These are phyloP conservation scores for Macrocystidia cucumis DNA, from an alignment of 1,284 basidiomycete species.

Conservation along the genomic window DNA sequence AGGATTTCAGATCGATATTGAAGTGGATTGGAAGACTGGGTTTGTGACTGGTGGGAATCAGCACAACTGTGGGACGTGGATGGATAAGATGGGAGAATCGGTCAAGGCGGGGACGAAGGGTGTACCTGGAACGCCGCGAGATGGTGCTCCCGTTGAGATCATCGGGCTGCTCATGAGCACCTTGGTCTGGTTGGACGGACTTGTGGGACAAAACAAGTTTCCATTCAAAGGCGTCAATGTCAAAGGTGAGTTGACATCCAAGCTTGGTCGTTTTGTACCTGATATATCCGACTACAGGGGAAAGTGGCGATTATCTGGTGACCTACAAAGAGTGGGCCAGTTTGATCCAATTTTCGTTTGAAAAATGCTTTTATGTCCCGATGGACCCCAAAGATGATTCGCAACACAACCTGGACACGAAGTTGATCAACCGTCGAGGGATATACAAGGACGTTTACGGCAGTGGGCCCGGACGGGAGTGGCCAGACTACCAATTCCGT, in stretches of 20 bases:
- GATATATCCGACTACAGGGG: slow-evolving; percentile 49
- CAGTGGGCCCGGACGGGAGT: slow-evolving; percentile 80
- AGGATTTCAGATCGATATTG: slow-evolving; percentile 92
- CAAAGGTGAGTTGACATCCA: slow-evolving; percentile 47
- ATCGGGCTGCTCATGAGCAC: slow-evolving; percentile 92
- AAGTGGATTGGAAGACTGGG: slow-evolving; percentile 93
- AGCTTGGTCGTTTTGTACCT: neutral
- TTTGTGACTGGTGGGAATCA: slow-evolving; percentile 85
- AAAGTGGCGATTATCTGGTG: slow-evolving; percentile 64
- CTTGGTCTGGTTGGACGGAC: slow-evolving; percentile 75
- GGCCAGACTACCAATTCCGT: slow-evolving; percentile 95
- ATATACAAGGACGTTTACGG: slow-evolving; percentile 99
- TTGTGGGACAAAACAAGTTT: slow-evolving; percentile 68
- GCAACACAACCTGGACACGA: slow-evolving; percentile 65
- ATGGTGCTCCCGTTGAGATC: slow-evolving; percentile 95
- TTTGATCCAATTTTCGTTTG: slow-evolving; percentile 83
- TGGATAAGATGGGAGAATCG: slow-evolving; percentile 97
- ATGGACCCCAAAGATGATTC: slow-evolving; percentile 67
- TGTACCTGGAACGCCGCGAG: slow-evolving; percentile 88
- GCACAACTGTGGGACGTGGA: slow-evolving; percentile 88
- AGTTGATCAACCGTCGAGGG: slow-evolving; percentile 81
- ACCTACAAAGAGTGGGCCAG: slow-evolving; percentile 90
- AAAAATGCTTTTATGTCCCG: slow-evolving; percentile 88
- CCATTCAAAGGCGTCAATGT: slow-evolving; percentile 87
- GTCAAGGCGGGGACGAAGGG: slow-evolving; percentile 91